phyloP scores from a whole-genome alignment of 805 yeast genomes.

The Candida jianshihensis region DNA sequence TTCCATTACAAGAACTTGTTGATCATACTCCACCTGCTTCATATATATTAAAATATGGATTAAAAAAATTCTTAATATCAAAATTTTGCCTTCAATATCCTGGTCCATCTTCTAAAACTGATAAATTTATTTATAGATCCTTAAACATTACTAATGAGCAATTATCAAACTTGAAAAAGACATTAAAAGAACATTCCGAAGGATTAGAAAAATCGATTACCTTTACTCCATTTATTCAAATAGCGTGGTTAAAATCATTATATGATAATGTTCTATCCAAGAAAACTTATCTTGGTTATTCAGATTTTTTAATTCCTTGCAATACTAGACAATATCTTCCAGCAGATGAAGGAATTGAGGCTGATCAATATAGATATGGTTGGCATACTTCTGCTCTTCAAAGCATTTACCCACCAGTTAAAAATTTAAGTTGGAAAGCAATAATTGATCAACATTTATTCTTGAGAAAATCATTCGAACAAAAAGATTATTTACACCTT shows the following conservation, averaged over 20 bases:
- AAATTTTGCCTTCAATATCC: background rate
- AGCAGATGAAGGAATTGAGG: background rate
- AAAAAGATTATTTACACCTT: conserved; percentile 7
- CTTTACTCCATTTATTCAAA: conserved; percentile 14
- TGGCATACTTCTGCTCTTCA: conserved; percentile 14
- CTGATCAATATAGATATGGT: conserved; percentile 13
- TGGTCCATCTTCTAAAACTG: conserved; percentile 1
- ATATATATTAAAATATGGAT: conserved; percentile 5
- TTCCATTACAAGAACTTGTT: conserved; percentile 10
- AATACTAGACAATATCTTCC: conserved; percentile 15
- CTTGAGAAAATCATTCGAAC: conserved; percentile 1
- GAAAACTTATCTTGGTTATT: conserved; percentile 3
- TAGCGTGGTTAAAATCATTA: conserved; percentile 16
- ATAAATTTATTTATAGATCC: conserved; percentile 7
- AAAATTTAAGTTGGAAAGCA: conserved; percentile 1
- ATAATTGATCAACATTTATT: conserved; percentile 6
- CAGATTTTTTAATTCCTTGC: conserved; percentile 14
- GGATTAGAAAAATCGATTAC: conserved; percentile 5
- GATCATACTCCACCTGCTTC: conserved; percentile 10
- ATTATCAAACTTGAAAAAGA: background rate
- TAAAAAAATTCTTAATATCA: conserved; percentile 3
- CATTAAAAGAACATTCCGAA: background rate
- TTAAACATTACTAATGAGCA: conserved; percentile 5
- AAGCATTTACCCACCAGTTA: conserved; percentile 5
- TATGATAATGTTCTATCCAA: conserved; percentile 1